Percentiles rank a stretch among this genome's conserved stretches.
Evolutionary conservation across 2,329 filamentous ascomycete genomes (phyloP).

Genomic region (Penicillium digitatum): DNA sequence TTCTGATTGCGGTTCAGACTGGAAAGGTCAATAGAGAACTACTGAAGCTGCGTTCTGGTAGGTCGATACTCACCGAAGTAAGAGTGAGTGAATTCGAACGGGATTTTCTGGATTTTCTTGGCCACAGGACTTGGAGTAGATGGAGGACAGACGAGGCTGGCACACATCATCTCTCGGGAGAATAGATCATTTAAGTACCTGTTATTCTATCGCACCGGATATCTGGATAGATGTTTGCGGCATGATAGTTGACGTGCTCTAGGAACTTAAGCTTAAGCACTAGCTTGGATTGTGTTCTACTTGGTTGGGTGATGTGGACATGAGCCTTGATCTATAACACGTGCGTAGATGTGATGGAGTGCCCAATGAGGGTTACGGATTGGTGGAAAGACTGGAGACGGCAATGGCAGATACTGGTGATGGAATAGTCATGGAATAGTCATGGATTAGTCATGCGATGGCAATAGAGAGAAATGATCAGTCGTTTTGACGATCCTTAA

Average conservation of each 20-base stretch:
- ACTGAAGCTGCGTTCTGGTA: neutral
- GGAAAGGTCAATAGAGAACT: neutral
- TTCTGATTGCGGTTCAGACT: neutral
- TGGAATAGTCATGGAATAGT: too few species aligned
- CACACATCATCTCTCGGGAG: neutral
- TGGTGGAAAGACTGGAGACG: neutral
- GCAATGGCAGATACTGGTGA: too few species aligned
- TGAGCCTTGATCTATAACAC: slow-evolving; percentile 4
- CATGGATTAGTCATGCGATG: too few species aligned
- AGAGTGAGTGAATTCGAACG: neutral
- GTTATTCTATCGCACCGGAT: neutral
- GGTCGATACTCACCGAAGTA: neutral
- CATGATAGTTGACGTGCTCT: slow-evolving; percentile 1
- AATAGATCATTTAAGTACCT: neutral
- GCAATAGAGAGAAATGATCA: neutral
- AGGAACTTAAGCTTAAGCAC: neutral
- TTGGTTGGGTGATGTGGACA: too few species aligned
- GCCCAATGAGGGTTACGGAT: neutral
- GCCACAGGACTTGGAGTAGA: neutral
- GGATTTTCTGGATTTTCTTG: neutral
- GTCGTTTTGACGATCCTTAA: slow-evolving; percentile 5
- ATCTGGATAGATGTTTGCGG: neutral
- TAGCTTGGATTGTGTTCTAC: neutral
- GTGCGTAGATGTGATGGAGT: neutral
- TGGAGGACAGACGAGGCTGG: neutral